These are phyloP conservation scores for Skeletonema grethae DNA, from an alignment of 108 stramenopile genomes.

Conservation along the genomic window DNA sequence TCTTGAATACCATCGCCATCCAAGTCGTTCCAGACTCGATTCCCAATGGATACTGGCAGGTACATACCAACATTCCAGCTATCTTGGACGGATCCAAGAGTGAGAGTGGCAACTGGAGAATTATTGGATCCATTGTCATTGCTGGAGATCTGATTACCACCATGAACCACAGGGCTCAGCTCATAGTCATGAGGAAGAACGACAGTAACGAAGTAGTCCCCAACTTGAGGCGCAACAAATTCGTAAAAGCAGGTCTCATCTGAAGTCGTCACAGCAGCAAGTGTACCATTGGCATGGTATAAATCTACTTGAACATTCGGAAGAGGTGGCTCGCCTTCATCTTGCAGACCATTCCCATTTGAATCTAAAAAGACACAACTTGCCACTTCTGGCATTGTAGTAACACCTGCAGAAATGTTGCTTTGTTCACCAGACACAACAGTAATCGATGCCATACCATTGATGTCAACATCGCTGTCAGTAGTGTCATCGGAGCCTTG, in stretches of 20 bases:
- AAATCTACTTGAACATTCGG: conserved; percentile 28
- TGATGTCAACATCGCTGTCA: conserved; percentile 25
- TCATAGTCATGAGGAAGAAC: conserved; percentile 14
- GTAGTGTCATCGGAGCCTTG: conserved; percentile 14
- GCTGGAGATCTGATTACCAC: conserved; percentile 25
- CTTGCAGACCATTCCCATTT: conserved; percentile 36
- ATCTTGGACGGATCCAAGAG: conserved; percentile 6
- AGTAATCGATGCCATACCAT: background rate
- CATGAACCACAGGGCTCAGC: conserved; percentile 36
- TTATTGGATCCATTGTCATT: conserved; percentile 4
- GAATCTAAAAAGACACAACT: conserved; percentile 25
- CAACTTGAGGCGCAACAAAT: conserved; percentile 11
- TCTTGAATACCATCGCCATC: conserved; percentile 31
- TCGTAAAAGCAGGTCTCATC: conserved; percentile 28
- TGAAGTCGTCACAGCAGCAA: conserved; percentile 16
- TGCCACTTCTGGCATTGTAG: conserved; percentile 18
- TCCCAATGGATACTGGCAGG: conserved; percentile 24
- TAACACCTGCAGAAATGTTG: conserved; percentile 27
- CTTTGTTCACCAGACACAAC: conserved; percentile 18
- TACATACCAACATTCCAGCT: conserved; percentile 21
- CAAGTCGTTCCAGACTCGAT: conserved; percentile 33
- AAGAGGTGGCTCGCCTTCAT: conserved; percentile 25
- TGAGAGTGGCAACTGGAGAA: conserved; percentile 12
- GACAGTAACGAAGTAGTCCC: conserved; percentile 30
- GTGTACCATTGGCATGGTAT: background rate